Conservation (phyloP, 2,329 filamentous ascomycete species). For the Colletotrichum caudatum region DNA sequence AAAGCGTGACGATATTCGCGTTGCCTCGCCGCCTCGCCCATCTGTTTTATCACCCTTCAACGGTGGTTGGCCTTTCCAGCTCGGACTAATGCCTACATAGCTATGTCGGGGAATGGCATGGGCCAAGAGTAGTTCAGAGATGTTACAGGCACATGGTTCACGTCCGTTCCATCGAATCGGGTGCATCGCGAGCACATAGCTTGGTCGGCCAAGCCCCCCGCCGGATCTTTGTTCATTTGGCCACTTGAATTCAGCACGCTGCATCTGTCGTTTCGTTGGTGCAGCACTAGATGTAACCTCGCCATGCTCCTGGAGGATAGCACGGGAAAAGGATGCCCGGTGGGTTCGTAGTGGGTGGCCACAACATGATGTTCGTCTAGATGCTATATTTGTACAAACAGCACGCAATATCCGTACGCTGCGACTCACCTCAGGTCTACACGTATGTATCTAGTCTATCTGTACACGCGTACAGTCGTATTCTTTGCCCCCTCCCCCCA, state of each 20-base stretch:
- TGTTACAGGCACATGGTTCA: background rate
- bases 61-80: background rate
- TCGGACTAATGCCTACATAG: background rate
- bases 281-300: conserved; percentile 23
- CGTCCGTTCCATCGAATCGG: conserved; percentile 20
- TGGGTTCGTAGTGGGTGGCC: background rate
- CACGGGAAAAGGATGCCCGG: background rate
- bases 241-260: background rate
- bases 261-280: conserved; percentile 5
- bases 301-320: conserved; percentile 22
- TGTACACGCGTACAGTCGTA: background rate
- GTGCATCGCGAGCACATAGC: conserved; percentile 8
- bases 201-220: background rate
- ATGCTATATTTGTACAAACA: background rate
- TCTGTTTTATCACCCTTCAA: background rate
- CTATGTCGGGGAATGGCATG: background rate
- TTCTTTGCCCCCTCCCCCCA: no score
- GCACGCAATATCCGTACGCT: no score
- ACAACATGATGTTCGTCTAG: no score
- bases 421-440: background rate
- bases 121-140: background rate
- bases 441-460: background rate
- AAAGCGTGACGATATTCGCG: background rate
- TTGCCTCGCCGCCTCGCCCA: background rate
- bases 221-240: background rate